phyloP scores from a whole-genome alignment of 768 basidiomycete species.

The Lactarius hatsudake region DNA sequence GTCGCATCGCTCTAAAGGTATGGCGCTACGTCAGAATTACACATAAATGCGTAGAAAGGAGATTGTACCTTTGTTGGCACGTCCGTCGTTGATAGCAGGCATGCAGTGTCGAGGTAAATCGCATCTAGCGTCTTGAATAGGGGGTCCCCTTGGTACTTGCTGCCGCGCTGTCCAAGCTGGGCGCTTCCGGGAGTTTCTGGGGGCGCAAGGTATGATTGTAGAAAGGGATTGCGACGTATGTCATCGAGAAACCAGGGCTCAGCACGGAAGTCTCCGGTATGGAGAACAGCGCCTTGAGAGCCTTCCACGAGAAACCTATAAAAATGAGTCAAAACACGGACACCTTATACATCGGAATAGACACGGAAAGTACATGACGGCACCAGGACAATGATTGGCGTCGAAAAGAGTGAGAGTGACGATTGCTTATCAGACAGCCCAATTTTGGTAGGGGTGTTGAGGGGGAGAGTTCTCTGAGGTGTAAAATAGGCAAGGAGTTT shows the following conservation, averaged over 20 bases:
- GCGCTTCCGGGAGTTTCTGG: background rate
- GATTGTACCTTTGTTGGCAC: conserved; percentile 6
- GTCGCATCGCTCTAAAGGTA: conserved; percentile 58
- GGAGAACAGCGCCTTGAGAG: conserved; percentile 65
- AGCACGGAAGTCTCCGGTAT: conserved; percentile 91
- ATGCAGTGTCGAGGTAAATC: conserved; percentile 83
- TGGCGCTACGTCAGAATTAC: background rate
- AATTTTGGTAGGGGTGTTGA: conserved; percentile 62
- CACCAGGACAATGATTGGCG: conserved; percentile 94
- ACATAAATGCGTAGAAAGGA: background rate
- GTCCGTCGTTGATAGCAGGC: conserved; percentile 43
- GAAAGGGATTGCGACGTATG: conserved; percentile 63
- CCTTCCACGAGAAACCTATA: conserved; percentile 86
- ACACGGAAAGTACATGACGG: conserved; percentile 67
- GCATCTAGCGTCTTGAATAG: conserved; percentile 53
- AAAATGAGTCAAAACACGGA: background rate
- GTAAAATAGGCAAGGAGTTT: background rate
- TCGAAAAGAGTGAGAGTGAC: conserved; percentile 80
- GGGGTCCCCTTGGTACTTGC: background rate
- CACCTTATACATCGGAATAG: background rate
- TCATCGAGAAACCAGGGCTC: conserved; percentile 77
- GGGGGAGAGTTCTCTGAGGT: conserved; percentile 51
- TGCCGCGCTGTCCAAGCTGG: background rate
- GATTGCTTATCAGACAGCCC: conserved; percentile 53
- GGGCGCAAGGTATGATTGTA: conserved; percentile 64